phyloP scores from a whole-genome alignment of 495 filamentous ascomycete genomes.

The Astrothelium macrocarpum region DNA sequence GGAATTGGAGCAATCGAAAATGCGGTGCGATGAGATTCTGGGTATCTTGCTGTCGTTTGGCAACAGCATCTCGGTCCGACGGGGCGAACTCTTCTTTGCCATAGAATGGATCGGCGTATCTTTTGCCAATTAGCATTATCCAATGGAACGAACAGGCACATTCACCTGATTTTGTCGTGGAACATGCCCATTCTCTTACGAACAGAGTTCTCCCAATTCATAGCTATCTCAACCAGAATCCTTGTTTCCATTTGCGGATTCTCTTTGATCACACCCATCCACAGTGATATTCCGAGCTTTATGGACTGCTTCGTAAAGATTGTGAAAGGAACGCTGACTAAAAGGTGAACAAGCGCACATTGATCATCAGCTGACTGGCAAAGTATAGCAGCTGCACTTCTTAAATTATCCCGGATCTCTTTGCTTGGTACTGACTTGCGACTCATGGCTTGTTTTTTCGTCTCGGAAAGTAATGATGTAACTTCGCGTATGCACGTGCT shows the following conservation, averaged over 20 bases:
- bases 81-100: slow-evolving; percentile 87
- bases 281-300: slow-evolving; percentile 87
- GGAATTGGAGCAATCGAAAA: slow-evolving; percentile 72
- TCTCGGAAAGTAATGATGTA: slow-evolving; percentile 46
- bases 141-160: slow-evolving; percentile 12
- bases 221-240: slow-evolving; percentile 70
- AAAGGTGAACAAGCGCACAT: slow-evolving; percentile 66
- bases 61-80: slow-evolving; percentile 67
- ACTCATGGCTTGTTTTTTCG: slow-evolving; percentile 57
- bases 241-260: slow-evolving; percentile 79
- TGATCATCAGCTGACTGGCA: slow-evolving; percentile 64
- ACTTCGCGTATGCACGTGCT: slow-evolving; percentile 40
- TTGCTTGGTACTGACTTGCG: slow-evolving; percentile 57
- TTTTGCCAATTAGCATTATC: slow-evolving; percentile 30
- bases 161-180: slow-evolving; percentile 56
- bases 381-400: slow-evolving; percentile 73
- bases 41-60: slow-evolving; percentile 62
- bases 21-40: slow-evolving; percentile 79
- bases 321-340: slow-evolving; percentile 83
- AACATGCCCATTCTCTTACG: slow-evolving; percentile 71
- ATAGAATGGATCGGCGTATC: slow-evolving; percentile 81
- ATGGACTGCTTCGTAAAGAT: slow-evolving; percentile 92
- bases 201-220: slow-evolving; percentile 77
- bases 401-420: slow-evolving; percentile 69
- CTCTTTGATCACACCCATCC: slow-evolving; percentile 94